Evolutionary conservation across 306 rosid genomes (phyloP).

Genomic region (Hippophae gyantsensis): DNA sequence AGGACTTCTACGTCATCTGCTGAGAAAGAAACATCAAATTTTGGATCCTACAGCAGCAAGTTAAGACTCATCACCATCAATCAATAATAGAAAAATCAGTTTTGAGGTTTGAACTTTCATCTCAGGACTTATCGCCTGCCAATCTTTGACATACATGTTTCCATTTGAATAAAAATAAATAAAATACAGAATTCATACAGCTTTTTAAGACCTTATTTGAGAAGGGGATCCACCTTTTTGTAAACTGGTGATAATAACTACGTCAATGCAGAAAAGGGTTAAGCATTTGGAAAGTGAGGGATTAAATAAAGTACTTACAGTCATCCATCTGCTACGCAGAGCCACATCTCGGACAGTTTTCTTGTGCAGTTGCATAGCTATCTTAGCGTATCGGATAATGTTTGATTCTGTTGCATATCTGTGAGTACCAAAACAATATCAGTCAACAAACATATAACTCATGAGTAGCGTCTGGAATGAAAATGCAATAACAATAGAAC

Average conservation of each 20-base stretch:
- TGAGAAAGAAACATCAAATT: neutral
- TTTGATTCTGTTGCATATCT: conserved; percentile 52
- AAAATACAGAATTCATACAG: no score
- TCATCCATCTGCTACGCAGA: conserved; percentile 95
- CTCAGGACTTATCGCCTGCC: no score
- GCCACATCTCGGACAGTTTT: conserved; percentile 94
- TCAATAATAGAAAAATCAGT: no score
- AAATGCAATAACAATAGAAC: no score
- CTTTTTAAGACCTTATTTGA: no score
- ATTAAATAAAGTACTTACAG: conserved; percentile 40
- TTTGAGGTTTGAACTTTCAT: no score
- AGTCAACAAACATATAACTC: neutral
- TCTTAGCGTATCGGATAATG: conserved; percentile 72
- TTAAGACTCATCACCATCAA: neutral
- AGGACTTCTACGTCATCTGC: no score
- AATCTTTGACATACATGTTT: neutral
- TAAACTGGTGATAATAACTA: no score
- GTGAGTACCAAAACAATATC: conserved; percentile 12
- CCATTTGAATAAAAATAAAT: no score
- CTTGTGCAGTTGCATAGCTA: conserved; percentile 68
- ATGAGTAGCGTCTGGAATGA: no score
- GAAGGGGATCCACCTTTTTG: no score
- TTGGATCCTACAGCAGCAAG: neutral
- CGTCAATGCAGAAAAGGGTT: neutral
- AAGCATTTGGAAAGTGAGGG: conserved; percentile 3